Conservation (phyloP, 2,329 filamentous ascomycete species). For the Phialocephala subalpina region DNA sequence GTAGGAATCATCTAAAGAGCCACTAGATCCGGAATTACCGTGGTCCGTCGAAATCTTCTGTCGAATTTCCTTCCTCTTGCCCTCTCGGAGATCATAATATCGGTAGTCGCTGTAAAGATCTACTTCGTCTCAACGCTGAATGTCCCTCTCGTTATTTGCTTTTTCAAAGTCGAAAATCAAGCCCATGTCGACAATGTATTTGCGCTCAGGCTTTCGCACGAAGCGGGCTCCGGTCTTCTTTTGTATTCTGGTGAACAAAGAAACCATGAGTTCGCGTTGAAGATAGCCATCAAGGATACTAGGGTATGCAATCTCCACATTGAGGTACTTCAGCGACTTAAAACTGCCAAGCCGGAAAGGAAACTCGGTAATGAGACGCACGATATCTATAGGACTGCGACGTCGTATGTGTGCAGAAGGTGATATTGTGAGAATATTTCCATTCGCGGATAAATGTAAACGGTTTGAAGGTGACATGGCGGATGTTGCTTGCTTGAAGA, state of each 20-base stretch:
- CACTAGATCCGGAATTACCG: too few species aligned
- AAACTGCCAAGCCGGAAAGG: background rate
- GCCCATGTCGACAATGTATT: background rate
- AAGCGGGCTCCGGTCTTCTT: background rate
- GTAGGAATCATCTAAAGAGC: too few species aligned
- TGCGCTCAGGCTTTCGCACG: background rate
- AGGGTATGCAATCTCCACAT: background rate
- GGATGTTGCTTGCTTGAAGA: background rate
- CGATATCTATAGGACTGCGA: background rate
- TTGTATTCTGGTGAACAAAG: background rate
- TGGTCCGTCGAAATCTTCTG: too few species aligned
- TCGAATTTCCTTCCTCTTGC: too few species aligned
- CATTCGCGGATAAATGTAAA: background rate
- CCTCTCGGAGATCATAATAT: too few species aligned
- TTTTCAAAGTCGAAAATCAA: background rate
- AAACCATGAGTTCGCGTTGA: background rate
- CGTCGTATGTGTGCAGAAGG: background rate
- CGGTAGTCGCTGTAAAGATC: too few species aligned
- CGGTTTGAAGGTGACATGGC: background rate
- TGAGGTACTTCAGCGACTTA: background rate
- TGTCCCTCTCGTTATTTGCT: background rate
- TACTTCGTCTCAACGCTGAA: background rate
- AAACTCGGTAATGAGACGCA: background rate
- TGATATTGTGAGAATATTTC: background rate
- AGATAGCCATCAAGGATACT: background rate